Percentiles rank a stretch among this genome's conserved stretches.
These are phyloP conservation scores for Trypanosoma rangeli DNA, from an alignment of 208 protist genomes.

Conservation along the genomic window DNA sequence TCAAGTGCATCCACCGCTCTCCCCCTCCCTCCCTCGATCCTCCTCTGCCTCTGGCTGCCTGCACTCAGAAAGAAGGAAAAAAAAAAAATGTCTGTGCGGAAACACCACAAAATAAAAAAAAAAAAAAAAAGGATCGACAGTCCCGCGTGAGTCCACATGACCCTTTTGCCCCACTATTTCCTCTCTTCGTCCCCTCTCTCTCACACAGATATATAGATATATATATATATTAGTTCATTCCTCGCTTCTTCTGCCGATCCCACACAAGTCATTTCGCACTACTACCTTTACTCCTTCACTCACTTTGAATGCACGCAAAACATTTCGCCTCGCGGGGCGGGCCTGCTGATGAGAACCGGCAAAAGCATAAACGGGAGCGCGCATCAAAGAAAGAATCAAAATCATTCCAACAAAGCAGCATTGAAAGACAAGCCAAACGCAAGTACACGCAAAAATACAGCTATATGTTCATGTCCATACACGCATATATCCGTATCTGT, in stretches of 20 bases:
- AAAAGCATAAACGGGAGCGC: slow-evolving; percentile 3
- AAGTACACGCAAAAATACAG: not conserved
- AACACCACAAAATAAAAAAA: slow-evolving; percentile 1
- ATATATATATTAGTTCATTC: not conserved
- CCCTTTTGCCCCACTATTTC: not conserved
- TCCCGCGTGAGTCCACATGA: not conserved
- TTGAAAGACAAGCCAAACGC: not conserved
- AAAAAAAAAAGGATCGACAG: not conserved
- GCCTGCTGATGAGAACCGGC: not conserved
- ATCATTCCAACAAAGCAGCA: no score
- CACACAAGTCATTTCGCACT: not conserved
- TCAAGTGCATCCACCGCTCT: not conserved
- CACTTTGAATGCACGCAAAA: not conserved
- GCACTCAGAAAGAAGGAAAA: slow-evolving; percentile 9
- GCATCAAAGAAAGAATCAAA: not conserved
- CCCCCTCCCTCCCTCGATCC: not conserved
- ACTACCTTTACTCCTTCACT: not conserved
- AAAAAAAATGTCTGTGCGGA: not conserved
- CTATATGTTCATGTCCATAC: not conserved
- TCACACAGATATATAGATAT: not conserved
- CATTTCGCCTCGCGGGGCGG: not conserved
- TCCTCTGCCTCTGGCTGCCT: no score
- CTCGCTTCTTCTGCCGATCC: not conserved
- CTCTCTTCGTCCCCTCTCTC: not conserved
- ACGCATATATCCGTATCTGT: slow-evolving; percentile 7